Conservation (phyloP, 192 early-diverging fungal species). For the Lobosporangium transversale region DNA sequence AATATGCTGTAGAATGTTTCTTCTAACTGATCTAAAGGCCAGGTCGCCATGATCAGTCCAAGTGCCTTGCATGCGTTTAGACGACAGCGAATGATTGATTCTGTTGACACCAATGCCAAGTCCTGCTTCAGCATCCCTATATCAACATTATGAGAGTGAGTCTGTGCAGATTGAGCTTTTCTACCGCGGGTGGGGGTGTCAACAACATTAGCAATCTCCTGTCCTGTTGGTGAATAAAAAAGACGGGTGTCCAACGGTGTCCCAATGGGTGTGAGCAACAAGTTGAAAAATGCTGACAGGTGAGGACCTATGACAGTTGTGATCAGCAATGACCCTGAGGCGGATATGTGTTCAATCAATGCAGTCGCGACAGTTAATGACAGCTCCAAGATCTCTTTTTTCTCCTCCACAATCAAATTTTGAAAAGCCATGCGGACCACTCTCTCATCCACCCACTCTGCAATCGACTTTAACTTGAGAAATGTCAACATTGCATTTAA, state of each 20-base stretch:
- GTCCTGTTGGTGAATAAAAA: slow-evolving; percentile 51
- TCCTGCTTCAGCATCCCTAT: slow-evolving; percentile 93
- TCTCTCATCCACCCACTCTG: slow-evolving; percentile 74
- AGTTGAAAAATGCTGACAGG: slow-evolving; percentile 68
- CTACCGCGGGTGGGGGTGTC: slow-evolving; percentile 26
- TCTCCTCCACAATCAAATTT: slow-evolving; percentile 92
- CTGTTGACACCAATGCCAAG: slow-evolving; percentile 78
- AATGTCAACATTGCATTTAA: slow-evolving; percentile 84
- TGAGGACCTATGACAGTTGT: slow-evolving; percentile 37
- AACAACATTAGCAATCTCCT: slow-evolving; percentile 6
- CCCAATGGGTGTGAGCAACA: slow-evolving; percentile 89
- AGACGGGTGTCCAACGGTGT: slow-evolving; percentile 70
- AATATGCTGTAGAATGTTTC: slow-evolving; percentile 63
- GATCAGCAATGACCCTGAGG: slow-evolving; percentile 12
- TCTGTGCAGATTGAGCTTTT: slow-evolving; percentile 35
- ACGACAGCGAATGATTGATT: slow-evolving; percentile 84
- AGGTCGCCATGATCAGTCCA: slow-evolving; percentile 74
- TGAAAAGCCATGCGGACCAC: slow-evolving; percentile 87
- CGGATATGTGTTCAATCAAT: slow-evolving; percentile 27
- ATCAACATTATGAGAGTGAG: slow-evolving; percentile 79
- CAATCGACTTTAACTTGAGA: slow-evolving; percentile 61
- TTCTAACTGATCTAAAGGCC: slow-evolving; percentile 63
- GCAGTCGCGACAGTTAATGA: slow-evolving; percentile 74
- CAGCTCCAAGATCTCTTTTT: slow-evolving; percentile 66
- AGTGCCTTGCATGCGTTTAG: slow-evolving; percentile 80